Conservation (phyloP, 179 eudicot species). For the Patellifolia procumbens region DNA sequence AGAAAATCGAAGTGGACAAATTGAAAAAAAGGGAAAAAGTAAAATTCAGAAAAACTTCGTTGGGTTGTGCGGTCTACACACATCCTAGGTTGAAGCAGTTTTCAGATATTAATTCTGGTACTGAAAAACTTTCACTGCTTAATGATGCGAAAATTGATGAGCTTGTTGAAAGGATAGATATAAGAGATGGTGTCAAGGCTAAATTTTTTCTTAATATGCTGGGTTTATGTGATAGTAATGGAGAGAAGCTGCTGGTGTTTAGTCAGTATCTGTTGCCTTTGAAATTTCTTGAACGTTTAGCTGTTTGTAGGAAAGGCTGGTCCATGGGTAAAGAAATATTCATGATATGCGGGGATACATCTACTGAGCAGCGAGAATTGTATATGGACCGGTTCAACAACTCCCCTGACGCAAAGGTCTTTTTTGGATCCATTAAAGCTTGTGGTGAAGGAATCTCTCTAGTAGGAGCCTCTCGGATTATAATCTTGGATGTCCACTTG, state of each 20-base stretch:
- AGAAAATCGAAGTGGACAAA: slow-evolving; percentile 46
- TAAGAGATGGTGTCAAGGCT: slow-evolving; percentile 76
- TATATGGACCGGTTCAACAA: slow-evolving; percentile 76
- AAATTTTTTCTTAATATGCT: slow-evolving; percentile 73
- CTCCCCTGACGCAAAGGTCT: slow-evolving; percentile 71
- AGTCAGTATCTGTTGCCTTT: slow-evolving; percentile 77
- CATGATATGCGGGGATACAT: slow-evolving; percentile 68
- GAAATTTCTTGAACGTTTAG: slow-evolving; percentile 69
- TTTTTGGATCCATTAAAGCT: slow-evolving; percentile 91
- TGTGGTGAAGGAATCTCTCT: slow-evolving; percentile 97
- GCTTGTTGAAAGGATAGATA: slow-evolving; percentile 44
- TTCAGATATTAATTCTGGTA: slow-evolving; percentile 34
- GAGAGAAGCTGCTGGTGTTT: slow-evolving; percentile 80
- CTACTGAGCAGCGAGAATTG: slow-evolving; percentile 58
- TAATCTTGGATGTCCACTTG: slow-evolving; percentile 74
- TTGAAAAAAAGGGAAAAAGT: slow-evolving; percentile 42
- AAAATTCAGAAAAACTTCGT: slow-evolving; percentile 54
- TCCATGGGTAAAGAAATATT: slow-evolving; percentile 63
- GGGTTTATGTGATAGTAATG: slow-evolving; percentile 59
- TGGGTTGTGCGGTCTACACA: slow-evolving; percentile 56
- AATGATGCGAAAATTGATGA: slow-evolving; percentile 49
- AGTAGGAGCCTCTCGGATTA: slow-evolving; percentile 87
- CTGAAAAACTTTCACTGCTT: slow-evolving; percentile 35
- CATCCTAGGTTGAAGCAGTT: slow-evolving; percentile 58
- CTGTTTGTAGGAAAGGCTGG: slow-evolving; percentile 56